Percentiles rank a stretch among this genome's conserved stretches.
These are phyloP conservation scores for Stylosanthes scabra DNA, from an alignment of 331 rosid genomes.

Conservation along the genomic window DNA sequence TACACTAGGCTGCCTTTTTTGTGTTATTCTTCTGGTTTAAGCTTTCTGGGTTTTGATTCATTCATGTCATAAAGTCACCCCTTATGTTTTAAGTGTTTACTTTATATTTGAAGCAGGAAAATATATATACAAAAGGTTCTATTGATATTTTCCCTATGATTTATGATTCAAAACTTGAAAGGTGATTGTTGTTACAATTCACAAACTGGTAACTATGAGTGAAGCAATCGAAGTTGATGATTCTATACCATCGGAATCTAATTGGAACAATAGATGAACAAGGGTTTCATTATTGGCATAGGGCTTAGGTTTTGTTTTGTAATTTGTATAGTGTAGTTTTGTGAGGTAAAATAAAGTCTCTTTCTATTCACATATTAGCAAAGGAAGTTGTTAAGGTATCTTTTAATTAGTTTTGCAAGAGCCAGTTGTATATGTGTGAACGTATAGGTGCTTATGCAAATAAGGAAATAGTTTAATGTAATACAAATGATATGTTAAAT, in stretches of 20 bases:
- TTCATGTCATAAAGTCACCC: background rate
- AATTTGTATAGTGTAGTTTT: background rate
- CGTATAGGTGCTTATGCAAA: background rate
- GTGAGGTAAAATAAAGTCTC: background rate
- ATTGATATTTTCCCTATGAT: background rate
- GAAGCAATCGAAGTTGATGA: conserved; percentile 10
- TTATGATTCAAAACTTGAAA: background rate
- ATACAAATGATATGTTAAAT: background rate
- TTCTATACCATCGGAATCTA: background rate
- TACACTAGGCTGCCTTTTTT: background rate
- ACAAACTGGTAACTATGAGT: background rate
- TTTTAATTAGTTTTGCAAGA: background rate
- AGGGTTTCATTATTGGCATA: background rate
- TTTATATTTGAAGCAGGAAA: background rate
- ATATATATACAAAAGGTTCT: background rate
- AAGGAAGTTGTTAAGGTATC: background rate
- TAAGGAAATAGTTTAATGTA: background rate
- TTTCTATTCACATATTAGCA: background rate
- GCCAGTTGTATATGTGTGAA: background rate
- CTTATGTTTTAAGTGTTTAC: background rate
- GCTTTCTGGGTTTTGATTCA: background rate
- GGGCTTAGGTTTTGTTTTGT: background rate
- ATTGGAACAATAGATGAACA: background rate
- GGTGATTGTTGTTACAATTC: background rate
- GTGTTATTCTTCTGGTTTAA: background rate